Evolutionary conservation across 768 basidiomycete genomes (phyloP).

Genomic region (Mycena chlorophos): DNA sequence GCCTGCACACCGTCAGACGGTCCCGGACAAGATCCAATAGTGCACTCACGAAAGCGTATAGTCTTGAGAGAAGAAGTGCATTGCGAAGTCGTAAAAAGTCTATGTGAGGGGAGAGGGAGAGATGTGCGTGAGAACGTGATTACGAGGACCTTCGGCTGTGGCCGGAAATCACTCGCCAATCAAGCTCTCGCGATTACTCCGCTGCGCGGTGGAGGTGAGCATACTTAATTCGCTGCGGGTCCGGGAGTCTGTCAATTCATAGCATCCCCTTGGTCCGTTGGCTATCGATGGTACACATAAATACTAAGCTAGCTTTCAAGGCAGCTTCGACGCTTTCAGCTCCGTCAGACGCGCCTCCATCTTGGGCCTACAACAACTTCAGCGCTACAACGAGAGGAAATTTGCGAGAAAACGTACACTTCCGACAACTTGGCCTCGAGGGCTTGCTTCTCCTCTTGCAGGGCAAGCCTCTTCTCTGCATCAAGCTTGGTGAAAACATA

Average conservation of each 20-base stretch:
- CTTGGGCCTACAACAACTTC: slow-evolving; percentile 61
- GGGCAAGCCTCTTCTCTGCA: slow-evolving; percentile 82
- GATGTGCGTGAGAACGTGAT: slow-evolving; percentile 1
- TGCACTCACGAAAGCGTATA: too few relatives aligned
- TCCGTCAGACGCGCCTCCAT: slow-evolving; percentile 75
- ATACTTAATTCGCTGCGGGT: too few relatives aligned
- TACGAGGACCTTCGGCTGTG: too few relatives aligned
- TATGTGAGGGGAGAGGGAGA: slow-evolving; percentile 18
- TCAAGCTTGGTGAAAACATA: slow-evolving; percentile 93
- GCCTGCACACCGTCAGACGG: slow-evolving; percentile 45
- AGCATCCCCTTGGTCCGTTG: too few relatives aligned
- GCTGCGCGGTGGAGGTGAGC: too few relatives aligned
- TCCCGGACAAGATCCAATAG: too few relatives aligned
- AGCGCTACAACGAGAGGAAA: slow-evolving; percentile 2
- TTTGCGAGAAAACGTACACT: slow-evolving; percentile 57
- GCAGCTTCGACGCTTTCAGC: slow-evolving; percentile 47
- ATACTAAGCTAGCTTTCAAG: too few relatives aligned
- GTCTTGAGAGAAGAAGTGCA: slow-evolving; percentile 88
- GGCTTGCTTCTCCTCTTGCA: slow-evolving; percentile 93
- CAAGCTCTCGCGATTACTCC: not conserved
- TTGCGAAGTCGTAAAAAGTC: slow-evolving; percentile 38
- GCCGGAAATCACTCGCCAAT: too few relatives aligned
- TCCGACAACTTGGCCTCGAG: slow-evolving; percentile 84
- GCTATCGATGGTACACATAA: too few relatives aligned
- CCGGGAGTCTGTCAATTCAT: too few relatives aligned